Percentiles rank a stretch among this genome's conserved stretches.
These are phyloP conservation scores for Globisporangium radiosum DNA, from an alignment of 352 stramenopile genomes.

Conservation along the genomic window DNA sequence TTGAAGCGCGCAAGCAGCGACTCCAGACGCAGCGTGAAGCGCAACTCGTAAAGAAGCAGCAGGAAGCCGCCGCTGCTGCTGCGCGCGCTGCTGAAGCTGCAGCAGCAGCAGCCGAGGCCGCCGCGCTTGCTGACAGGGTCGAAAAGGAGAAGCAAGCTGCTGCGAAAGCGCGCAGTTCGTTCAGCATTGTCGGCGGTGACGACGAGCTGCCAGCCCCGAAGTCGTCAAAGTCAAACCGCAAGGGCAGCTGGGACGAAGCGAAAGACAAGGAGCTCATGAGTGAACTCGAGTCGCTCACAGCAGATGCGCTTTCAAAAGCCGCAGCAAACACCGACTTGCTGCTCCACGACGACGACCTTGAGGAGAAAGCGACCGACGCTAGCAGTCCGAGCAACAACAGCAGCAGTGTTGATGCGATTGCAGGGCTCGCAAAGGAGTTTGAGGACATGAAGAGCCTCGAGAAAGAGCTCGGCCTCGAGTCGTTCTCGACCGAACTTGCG, in stretches of 20 bases:
- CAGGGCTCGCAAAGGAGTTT: constrained; percentile 58
- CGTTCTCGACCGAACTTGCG: constrained; percentile 41
- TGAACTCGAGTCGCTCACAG: constrained; percentile 76
- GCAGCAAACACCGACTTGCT: constrained; percentile 21
- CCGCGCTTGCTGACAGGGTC: constrained; percentile 26
- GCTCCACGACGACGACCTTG: constrained; percentile 16
- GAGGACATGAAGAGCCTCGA: constrained; percentile 81
- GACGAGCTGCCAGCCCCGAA: constrained; percentile 36
- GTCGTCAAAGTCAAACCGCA: constrained; percentile 37
- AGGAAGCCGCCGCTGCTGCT: constrained; percentile 39
- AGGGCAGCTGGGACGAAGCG: constrained; percentile 78
- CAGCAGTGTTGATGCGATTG: constrained; percentile 26
- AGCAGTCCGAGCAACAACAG: constrained; percentile 2
- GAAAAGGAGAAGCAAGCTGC: constrained; percentile 27
- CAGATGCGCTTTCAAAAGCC: constrained; percentile 41
- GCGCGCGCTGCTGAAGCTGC: constrained; percentile 28
- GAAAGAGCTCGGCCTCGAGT: constrained; percentile 72
- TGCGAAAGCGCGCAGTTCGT: constrained; percentile 39
- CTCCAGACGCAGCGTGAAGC: constrained; percentile 70
- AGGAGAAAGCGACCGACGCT: constrained; percentile 35
- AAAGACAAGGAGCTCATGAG: constrained; percentile 85
- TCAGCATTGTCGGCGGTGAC: constrained; percentile 68
- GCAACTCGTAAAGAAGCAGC: constrained; percentile 59
- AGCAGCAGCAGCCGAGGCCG: constrained; percentile 27
- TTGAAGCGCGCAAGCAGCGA: constrained; percentile 69